Evolutionary conservation across 1,284 basidiomycete genomes (phyloP), one percentile per base, ranked within the genome.

Genomic region (Volvariella volvacea): DNA sequence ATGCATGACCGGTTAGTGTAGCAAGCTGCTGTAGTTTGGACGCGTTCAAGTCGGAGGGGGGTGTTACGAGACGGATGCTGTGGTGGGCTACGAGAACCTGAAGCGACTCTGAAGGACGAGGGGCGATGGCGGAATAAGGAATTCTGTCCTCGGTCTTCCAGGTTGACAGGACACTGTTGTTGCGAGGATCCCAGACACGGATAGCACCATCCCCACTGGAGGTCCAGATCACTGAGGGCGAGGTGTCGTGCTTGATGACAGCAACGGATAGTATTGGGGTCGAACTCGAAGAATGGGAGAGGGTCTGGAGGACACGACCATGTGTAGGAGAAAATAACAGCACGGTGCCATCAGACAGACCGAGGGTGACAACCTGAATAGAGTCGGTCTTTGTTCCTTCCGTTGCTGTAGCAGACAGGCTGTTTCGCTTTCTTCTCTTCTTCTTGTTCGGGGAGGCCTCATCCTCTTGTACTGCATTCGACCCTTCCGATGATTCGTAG

Each of bases 1-100:
- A 80, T 3, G 79, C 78, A 52, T 85, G 82, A 0, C 82, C 82
- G n/a, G 76, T 78, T 50, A 83, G 83, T 4, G 70, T 66, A 3
- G 73, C 68, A 3, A 73, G 39, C 50, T 71, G 67, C 43, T 60
- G 62, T 7, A 70, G 66, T 55, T 65, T 47, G 25, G 63, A 57
- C 37, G 63, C 45, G 16, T 56, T 50, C 30, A 39, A 39, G 28
- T 44, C 32, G 20, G 51, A 43, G 21, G 58, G 50, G 17, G 59
- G 51, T 7, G 71, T 71, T n/a, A 83, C 59, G 6, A 83, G 65
- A 43, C 69, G 71, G 46, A 84, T 77, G 51, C 68, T 65, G 52
- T 82, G 76, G 52, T 78, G 74, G n/a, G 77, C 80, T 15, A 69
- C 71, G 9, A 84, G 66, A 17, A 84, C 45, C 40, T 76, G 66